phyloP scores from a whole-genome alignment of 116 monocot species.

The Phalaenopsis hybrid region DNA sequence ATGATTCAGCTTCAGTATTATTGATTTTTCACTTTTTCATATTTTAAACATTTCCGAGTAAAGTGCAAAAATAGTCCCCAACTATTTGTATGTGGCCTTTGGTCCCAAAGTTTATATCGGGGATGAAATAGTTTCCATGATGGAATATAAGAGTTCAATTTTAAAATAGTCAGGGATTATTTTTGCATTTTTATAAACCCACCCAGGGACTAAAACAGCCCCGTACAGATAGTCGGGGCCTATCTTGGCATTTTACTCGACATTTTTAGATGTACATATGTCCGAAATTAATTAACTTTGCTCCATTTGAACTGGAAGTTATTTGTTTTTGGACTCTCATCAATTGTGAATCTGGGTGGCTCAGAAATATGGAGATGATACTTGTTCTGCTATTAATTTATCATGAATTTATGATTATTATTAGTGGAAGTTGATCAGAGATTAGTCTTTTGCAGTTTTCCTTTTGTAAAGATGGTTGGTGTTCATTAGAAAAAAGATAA shows the following conservation, averaged over 20 bases:
- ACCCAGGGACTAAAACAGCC: no score
- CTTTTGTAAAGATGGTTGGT: no score
- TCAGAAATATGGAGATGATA: background rate
- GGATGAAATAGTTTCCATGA: no score
- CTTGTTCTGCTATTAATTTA: background rate
- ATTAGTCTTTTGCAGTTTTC: no score
- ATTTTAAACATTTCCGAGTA: background rate
- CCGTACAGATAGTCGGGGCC: no score
- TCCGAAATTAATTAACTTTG: background rate
- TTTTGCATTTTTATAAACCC: no score
- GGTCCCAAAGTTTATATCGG: no score
- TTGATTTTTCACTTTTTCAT: background rate
- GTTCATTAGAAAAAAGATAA: no score
- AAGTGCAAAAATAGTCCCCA: no score
- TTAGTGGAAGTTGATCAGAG: background rate
- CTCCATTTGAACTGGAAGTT: background rate
- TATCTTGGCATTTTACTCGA: background rate
- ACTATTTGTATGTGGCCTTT: no score
- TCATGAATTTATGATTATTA: background rate
- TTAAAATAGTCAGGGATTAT: no score
- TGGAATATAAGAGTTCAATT: no score
- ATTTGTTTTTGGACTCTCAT: background rate
- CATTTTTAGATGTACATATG: background rate
- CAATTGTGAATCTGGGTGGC: background rate
- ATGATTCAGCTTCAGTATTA: background rate